Percentiles rank a stretch among this genome's conserved stretches.
Conservation (phyloP, 805 yeast genomes). For the Yarrowia sp. region DNA sequence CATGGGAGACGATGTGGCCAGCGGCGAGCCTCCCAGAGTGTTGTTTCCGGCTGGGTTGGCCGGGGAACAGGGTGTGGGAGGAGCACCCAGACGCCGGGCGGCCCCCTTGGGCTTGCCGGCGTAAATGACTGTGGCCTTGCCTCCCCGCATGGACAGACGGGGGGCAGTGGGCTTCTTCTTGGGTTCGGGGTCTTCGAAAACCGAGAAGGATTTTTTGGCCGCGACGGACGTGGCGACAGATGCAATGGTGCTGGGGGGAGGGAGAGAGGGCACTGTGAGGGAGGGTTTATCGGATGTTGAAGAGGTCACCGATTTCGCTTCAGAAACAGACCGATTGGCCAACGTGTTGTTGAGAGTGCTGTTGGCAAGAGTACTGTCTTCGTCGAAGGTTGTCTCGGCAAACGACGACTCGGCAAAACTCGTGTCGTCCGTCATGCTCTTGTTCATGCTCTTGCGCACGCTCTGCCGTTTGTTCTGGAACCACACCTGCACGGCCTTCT, state of each 20-base stretch:
- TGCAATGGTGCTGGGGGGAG: slow-evolving; percentile 3
- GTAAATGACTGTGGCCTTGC: slow-evolving; percentile 20
- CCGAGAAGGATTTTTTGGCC: slow-evolving; percentile 15
- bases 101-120: slow-evolving; percentile 12
- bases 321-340: no score
- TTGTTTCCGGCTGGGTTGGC: no score
- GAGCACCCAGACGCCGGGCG: background rate
- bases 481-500: slow-evolving; percentile 97
- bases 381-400: slow-evolving; percentile 9
- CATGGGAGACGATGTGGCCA: slow-evolving; percentile 24
- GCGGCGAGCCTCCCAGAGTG: slow-evolving; percentile 16
- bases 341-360: background rate
- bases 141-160: slow-evolving; percentile 13
- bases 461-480: slow-evolving; percentile 94
- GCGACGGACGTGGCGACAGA: slow-evolving; percentile 23
- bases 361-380: background rate
- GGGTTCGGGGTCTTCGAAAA: slow-evolving; percentile 26
- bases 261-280: background rate
- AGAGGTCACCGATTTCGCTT: no score
- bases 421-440: slow-evolving; percentile 27
- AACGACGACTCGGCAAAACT: slow-evolving; percentile 18
- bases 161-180: slow-evolving; percentile 22
- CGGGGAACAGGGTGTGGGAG: background rate
- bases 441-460: slow-evolving; percentile 40
- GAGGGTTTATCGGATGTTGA: no score